Evolutionary conservation across 345 rosid genomes (phyloP), one percentile per base, ranked within the genome.

Genomic region (Arabis hirsuta): DNA sequence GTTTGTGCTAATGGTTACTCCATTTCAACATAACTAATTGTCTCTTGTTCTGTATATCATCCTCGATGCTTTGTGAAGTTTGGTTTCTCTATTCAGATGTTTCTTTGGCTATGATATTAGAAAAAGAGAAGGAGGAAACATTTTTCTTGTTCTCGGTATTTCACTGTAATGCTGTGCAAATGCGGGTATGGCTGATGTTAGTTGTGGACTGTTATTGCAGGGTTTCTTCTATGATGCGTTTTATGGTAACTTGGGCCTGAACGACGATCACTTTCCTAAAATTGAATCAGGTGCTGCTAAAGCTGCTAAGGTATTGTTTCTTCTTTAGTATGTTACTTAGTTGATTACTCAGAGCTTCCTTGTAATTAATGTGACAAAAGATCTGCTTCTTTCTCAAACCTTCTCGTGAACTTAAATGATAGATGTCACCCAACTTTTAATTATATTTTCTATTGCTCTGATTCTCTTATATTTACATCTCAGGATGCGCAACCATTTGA

Each of bases 181-280:
- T 29, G 46, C 3, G 14, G 63, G 22, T 50, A 12, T 72, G 9
- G 38, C 16, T 66, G 70, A 77, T 65, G 51, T 50, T 24, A 20
- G 36, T 74, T 34, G 26, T 55, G 36, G 57, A 53, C 66, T 79
- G 51, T 42, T 67, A 8, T 64, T 75, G 65, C 85, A 95, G 98
- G 99, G 99, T 47, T 96, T 96, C 81, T 96, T 88, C 79, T 96
- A 96, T 81, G 99, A 96, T 82, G 99, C 89, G 39, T 88, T 82
- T 85, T 96, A 96, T 73, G 95, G 90, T 32, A 96, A 88, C 7
- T 77, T 90, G 81, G 90, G 96, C 19, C 78, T 96, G 80, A 96
- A 86, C 48, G 98, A 88, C n/a, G 88, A 85, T 50, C 95, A 96
- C 74, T 92, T 96, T 74, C 87, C 88, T 78, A 72, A 79, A 63